Conservation (phyloP, 176 grass and related monocot species). For the Raddia distichophylla region DNA sequence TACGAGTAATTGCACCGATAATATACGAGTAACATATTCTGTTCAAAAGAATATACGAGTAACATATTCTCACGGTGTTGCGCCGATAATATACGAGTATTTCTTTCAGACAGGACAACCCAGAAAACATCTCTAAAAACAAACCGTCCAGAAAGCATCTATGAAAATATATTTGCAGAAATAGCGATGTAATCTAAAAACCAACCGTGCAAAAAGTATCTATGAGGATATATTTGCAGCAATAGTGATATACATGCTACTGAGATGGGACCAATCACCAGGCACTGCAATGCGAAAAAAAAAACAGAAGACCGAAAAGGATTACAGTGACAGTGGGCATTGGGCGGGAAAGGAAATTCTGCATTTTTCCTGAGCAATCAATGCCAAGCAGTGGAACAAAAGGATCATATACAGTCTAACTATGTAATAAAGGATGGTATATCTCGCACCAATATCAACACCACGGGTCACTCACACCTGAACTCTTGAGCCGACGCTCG, state of each 20-base stretch:
- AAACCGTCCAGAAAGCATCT: too few species aligned
- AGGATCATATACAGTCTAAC: slow-evolving; percentile 33
- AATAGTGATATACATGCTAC: background rate
- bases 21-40: too few species aligned
- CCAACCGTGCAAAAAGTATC: background rate
- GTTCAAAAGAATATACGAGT: too few species aligned
- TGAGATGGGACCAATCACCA: background rate
- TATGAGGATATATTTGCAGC: background rate
- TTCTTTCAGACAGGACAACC: too few species aligned
- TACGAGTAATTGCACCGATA: too few species aligned
- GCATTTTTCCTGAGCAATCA: slow-evolving; percentile 40
- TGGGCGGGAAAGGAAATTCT: slow-evolving; percentile 31
- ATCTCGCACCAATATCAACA: slow-evolving; percentile 56
- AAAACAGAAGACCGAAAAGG: background rate
- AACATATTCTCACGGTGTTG: too few species aligned
- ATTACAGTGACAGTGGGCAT: background rate
- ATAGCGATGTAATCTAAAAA: too few species aligned
- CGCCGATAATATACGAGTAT: too few species aligned
- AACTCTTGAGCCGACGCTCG: slow-evolving; percentile 18
- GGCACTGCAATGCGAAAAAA: background rate
- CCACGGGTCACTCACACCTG: slow-evolving; percentile 16
- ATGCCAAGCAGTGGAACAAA: slow-evolving; percentile 35
- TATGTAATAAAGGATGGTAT: slow-evolving; percentile 27
- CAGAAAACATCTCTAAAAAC: too few species aligned
- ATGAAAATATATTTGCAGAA: too few species aligned